phyloP scores from a whole-genome alignment of 768 basidiomycete species.

The Megacollybia marginata region DNA sequence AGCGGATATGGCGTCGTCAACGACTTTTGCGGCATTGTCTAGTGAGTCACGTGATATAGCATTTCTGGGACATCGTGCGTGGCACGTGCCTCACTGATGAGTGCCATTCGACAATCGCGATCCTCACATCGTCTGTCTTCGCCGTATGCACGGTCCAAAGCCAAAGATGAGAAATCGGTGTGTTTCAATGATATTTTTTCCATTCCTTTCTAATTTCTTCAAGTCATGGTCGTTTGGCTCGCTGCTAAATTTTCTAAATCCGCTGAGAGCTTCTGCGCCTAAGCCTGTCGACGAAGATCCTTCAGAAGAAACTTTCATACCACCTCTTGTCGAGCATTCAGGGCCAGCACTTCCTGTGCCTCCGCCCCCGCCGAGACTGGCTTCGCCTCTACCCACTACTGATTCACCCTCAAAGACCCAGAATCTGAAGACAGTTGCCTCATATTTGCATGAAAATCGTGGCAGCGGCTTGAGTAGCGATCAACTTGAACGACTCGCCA shows the following conservation, averaged over 20 bases:
- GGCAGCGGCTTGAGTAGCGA: slow-evolving; percentile 41
- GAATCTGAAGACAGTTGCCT: background rate
- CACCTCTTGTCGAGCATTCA: slow-evolving; percentile 38
- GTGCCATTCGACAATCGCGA: slow-evolving; percentile 42
- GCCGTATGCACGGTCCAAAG: slow-evolving; percentile 46
- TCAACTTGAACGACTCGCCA: slow-evolving; percentile 48
- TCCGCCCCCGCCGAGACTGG: background rate
- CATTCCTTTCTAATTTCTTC: background rate
- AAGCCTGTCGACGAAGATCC: background rate
- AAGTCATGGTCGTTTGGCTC: slow-evolving; percentile 5
- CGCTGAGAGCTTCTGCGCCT: slow-evolving; percentile 29
- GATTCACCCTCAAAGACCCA: background rate
- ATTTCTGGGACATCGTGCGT: background rate
- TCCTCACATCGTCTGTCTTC: slow-evolving; percentile 29
- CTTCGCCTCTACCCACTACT: background rate
- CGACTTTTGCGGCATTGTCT: slow-evolving; percentile 42
- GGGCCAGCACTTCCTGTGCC: background rate
- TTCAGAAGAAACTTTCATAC: background rate
- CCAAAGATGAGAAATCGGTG: slow-evolving; percentile 40
- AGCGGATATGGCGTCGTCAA: slow-evolving; percentile 72
- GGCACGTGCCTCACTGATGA: slow-evolving; percentile 33
- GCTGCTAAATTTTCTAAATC: slow-evolving; percentile 26
- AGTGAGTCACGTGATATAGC: too few species aligned
- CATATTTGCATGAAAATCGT: background rate
- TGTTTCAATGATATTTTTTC: slow-evolving; percentile 7